Evolutionary conservation across 768 basidiomycete species (phyloP), one percentile per base, ranked within the genome.

Genomic region (Termitomyces titanicus): DNA sequence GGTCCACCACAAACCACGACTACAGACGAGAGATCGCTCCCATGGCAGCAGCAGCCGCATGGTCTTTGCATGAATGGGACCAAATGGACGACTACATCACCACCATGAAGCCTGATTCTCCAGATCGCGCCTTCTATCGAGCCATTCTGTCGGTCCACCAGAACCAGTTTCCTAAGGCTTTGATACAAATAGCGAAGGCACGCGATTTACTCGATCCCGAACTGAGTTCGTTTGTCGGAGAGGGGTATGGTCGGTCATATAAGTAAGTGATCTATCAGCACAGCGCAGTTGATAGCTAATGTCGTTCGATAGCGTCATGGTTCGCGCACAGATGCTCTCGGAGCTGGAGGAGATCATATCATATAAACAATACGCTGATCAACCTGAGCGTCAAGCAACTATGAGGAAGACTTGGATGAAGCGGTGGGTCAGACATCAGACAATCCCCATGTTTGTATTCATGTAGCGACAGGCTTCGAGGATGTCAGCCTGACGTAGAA

Each of bases 401-500:
- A 94, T 96, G 77, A 81, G 91, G 46, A 92, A 88, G 72, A 98
- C 96, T 0, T 99, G 97, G 97, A 93, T 96, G 85, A 94, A 94
- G 66, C 81, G 96, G 93, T 92, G 56, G 76, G 55, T 33, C 35
- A 15, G 53, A 33, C n/a, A 20, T 24, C 27, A 42, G 1, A 22
- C 38, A 27, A 1, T 42, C 3, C 12, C 7, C 15, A 17, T 24
- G 6, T 18, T 15, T 38, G 29, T 47, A 43, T 40, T 54, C 33
- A 52, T 42, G 43, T 12, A 44, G 4, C 43, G 5, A 39, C 57
- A 95, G 95, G 56, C 72, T 99, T 38, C 88, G 92, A 74, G 97
- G 94, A 1, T 98, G 95, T 71, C 94, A 98, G 66, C 92, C 93
- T 22, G 97, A 98, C 64, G 96, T 98, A 33, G 97, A 99, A 71